Conservation (phyloP, 2,329 filamentous ascomycete species). For the Aspergillus brasiliensis region DNA sequence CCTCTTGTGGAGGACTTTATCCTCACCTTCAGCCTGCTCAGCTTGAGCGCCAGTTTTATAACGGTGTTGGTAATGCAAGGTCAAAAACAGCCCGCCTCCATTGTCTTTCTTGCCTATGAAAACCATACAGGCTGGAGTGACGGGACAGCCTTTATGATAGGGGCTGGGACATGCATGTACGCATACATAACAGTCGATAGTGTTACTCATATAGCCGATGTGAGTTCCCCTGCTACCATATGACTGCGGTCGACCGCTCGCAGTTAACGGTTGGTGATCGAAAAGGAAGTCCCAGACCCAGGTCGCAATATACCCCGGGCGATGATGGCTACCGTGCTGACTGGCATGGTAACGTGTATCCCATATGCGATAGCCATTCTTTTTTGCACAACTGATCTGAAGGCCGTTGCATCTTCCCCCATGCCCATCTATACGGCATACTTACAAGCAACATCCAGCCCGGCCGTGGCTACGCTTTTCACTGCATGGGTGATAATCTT, state of each 20-base stretch:
- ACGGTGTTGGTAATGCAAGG: slow-evolving; percentile 26
- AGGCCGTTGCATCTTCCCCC: slow-evolving; percentile 16
- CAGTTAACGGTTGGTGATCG: not conserved
- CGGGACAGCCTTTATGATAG: slow-evolving; percentile 25
- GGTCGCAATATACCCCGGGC: slow-evolving; percentile 22
- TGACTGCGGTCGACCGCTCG: not conserved
- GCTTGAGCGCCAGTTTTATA: slow-evolving; percentile 30
- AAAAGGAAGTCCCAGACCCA: slow-evolving; percentile 24
- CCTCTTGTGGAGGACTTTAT: slow-evolving; percentile 19
- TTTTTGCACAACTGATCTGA: slow-evolving; percentile 23
- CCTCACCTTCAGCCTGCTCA: slow-evolving; percentile 20
- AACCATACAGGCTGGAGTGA: slow-evolving; percentile 31
- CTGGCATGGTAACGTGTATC: slow-evolving; percentile 21
- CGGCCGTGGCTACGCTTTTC: slow-evolving; percentile 18
- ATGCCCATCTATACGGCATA: slow-evolving; percentile 24
- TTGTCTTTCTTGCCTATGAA: slow-evolving; percentile 19
- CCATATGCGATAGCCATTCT: slow-evolving; percentile 23
- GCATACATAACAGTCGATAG: slow-evolving; percentile 27
- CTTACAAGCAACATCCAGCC: slow-evolving; percentile 19
- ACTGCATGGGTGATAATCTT: slow-evolving; percentile 32
- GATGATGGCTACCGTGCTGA: slow-evolving; percentile 24
- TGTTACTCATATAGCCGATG: slow-evolving; percentile 29
- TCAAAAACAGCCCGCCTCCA: slow-evolving; percentile 17
- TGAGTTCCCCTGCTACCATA: not conserved
- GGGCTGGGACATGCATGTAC: slow-evolving; percentile 30